Percentiles rank a stretch among this genome's conserved stretches.
These are phyloP conservation scores for Trifolium fragiferum DNA, from an alignment of 306 rosid genomes.

Conservation along the genomic window DNA sequence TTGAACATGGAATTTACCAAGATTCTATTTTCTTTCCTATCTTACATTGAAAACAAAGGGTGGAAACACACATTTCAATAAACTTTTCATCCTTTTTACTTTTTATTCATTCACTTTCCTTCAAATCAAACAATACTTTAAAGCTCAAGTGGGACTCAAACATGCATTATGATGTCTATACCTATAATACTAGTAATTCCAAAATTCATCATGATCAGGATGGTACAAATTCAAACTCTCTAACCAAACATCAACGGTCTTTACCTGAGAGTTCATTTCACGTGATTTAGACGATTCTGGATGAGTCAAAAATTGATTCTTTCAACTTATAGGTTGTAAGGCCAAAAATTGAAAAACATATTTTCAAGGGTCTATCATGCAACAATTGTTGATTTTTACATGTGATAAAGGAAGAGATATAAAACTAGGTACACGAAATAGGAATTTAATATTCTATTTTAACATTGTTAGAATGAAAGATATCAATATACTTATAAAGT, in stretches of 20 bases:
- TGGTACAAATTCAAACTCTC: conserved; percentile 46
- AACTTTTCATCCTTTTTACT: no score
- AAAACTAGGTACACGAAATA: neutral
- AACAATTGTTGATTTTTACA: conserved; percentile 39
- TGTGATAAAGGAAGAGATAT: conserved; percentile 32
- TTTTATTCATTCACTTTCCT: no score
- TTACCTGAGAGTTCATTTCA: conserved; percentile 44
- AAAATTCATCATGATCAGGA: conserved; percentile 48
- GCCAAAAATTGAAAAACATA: conserved; percentile 59
- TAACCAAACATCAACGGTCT: conserved; percentile 59
- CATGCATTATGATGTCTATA: no score
- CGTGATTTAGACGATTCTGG: conserved; percentile 50
- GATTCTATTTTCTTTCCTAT: no score
- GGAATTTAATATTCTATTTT: neutral
- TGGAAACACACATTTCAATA: no score
- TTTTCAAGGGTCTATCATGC: conserved; percentile 35
- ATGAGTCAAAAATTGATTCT: conserved; percentile 56
- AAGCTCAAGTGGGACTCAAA: no score
- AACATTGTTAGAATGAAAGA: conserved; percentile 29
- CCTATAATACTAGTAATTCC: no score
- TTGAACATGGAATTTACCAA: no score
- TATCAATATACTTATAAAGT: conserved; percentile 45
- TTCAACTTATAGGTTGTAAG: conserved; percentile 67
- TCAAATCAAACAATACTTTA: no score
- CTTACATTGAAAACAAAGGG: no score